Evolutionary conservation across 2,329 filamentous ascomycete genomes (phyloP).

Genomic region (Akanthomyces muscarius): DNA sequence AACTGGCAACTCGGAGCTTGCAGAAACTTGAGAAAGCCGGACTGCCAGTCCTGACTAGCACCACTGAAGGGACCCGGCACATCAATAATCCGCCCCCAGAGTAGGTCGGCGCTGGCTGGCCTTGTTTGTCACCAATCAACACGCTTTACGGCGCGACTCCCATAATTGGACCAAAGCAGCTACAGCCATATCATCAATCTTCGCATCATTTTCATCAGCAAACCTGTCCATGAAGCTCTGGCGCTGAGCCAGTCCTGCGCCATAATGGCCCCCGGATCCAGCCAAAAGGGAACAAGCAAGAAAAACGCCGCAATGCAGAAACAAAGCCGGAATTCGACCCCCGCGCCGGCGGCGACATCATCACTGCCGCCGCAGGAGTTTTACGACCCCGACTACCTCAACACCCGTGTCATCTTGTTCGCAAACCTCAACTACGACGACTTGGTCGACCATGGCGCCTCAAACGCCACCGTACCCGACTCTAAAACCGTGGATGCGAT

Average conservation of each 20-base stretch:
- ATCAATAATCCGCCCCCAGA: conserved; percentile 11
- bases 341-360: conserved; percentile 48
- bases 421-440: conserved; percentile 64
- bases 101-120: not conserved
- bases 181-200: conserved; percentile 2
- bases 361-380: conserved; percentile 52
- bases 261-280: conserved; percentile 54
- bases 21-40: too few species aligned
- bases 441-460: conserved; percentile 59
- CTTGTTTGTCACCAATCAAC: conserved; percentile 6
- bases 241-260: conserved; percentile 15
- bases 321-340: conserved; percentile 76
- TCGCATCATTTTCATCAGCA: conserved; percentile 7
- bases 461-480: conserved; percentile 56
- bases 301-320: conserved; percentile 60
- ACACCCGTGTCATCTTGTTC: conserved; percentile 56
- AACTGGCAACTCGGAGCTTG: too few species aligned
- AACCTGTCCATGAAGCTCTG: conserved; percentile 12
- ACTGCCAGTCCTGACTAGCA: not conserved
- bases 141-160: not conserved
- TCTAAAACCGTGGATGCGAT: conserved; percentile 61
- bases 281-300: conserved; percentile 61
- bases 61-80: not conserved
- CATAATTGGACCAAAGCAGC: not conserved
- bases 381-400: conserved; percentile 62